phyloP scores from a whole-genome alignment of 768 basidiomycete species.

The Collybiopsis confluens region DNA sequence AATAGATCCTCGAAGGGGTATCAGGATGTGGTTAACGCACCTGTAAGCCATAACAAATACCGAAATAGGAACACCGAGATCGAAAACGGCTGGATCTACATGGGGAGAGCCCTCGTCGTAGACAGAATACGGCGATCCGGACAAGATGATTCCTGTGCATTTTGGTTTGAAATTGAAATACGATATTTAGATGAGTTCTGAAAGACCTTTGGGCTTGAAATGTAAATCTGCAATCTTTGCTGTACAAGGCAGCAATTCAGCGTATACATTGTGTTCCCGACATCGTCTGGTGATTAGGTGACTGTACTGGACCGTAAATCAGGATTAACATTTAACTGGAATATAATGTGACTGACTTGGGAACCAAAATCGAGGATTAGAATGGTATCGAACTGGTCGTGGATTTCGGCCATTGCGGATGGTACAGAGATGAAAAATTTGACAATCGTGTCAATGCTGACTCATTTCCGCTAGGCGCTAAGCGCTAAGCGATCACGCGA shows the following conservation, averaged over 20 bases:
- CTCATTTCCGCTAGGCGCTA: no score
- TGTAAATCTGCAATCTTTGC: conserved; percentile 80
- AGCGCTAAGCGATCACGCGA: no score
- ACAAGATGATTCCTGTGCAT: conserved; percentile 80
- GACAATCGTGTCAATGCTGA: no score
- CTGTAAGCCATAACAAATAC: conserved; percentile 97
- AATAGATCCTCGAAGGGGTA: no score
- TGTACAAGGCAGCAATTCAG: conserved; percentile 96
- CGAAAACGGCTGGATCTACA: conserved; percentile 88
- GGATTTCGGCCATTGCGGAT: conserved; percentile 72
- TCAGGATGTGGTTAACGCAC: conserved; percentile 33
- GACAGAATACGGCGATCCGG: conserved; percentile 97
- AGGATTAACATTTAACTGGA: conserved; percentile 3
- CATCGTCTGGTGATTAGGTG: conserved; percentile 97
- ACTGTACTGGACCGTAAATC: conserved; percentile 63
- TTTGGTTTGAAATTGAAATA: not conserved
- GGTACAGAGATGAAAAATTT: no score
- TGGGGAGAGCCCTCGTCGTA: conserved; percentile 92
- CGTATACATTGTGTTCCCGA: conserved; percentile 95
- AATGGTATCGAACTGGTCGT: conserved; percentile 93
- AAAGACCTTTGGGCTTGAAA: conserved; percentile 90
- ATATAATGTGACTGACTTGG: conserved; percentile 51
- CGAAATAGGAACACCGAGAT: conserved; percentile 88
- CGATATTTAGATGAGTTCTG: not conserved
- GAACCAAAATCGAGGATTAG: conserved; percentile 97